Percentiles rank a stretch among this genome's conserved stretches.
Evolutionary conservation across 257 asterid species (phyloP).

Genomic region (Vinca minor): DNA sequence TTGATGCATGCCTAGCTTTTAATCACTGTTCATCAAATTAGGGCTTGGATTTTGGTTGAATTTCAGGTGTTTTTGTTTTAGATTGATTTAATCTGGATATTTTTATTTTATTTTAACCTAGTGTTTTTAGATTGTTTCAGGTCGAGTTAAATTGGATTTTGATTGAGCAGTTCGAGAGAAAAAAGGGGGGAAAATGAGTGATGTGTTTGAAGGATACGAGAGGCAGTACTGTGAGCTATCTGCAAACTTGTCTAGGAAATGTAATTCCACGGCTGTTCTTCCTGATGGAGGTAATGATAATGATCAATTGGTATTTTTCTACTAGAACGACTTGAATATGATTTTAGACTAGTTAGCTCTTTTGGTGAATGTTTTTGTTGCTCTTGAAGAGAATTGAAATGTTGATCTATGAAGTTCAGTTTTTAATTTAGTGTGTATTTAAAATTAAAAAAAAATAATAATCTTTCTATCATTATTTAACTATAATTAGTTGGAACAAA

Average conservation of each 20-base stretch:
- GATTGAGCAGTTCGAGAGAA: slow-evolving; percentile 18
- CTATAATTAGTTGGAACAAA: too few relatives aligned
- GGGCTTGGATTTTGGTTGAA: slow-evolving; percentile 1
- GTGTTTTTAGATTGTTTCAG: slow-evolving; percentile 1
- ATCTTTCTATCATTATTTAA: too few relatives aligned
- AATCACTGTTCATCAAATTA: too few relatives aligned
- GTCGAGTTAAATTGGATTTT: slow-evolving; percentile 3
- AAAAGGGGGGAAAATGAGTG: slow-evolving; percentile 70
- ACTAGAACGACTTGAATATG: background rate
- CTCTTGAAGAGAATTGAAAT: background rate
- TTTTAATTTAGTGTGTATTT: too few relatives aligned
- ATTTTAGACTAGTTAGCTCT: background rate
- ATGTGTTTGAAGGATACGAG: slow-evolving; percentile 82
- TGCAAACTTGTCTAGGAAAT: slow-evolving; percentile 64
- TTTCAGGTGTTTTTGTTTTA: background rate
- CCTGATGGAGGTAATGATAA: slow-evolving; percentile 58
- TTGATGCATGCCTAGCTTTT: too few relatives aligned
- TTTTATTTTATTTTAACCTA: background rate
- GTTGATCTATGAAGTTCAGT: background rate
- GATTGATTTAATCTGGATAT: background rate
- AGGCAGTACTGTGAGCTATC: slow-evolving; percentile 95
- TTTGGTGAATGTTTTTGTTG: background rate
- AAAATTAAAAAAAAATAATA: background rate
- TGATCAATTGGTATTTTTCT: background rate
- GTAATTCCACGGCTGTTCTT: slow-evolving; percentile 55